Base-by-base conservation (phyloP, 2,329 filamentous ascomycete species). In the Aureobasidium sp. region DNA sequence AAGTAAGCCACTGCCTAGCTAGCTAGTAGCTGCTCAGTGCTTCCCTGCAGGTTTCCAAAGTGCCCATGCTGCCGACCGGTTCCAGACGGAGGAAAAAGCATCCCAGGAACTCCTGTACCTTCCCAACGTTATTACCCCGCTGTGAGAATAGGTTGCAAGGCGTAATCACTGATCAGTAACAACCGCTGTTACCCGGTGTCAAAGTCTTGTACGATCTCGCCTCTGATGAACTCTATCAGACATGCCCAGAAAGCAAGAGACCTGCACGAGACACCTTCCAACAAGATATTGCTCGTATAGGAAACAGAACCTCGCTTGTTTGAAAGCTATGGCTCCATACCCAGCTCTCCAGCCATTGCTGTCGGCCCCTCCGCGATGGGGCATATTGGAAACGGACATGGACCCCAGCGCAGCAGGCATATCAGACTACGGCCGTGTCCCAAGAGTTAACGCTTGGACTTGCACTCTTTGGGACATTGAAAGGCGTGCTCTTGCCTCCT, bases 31-130 rank as follows among this genome's bases (percentile, higher is more conserved):
- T 47, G 15, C 45, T 48, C 27, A 30, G 15, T 15, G 45, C 34
- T 48, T 58, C 34, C 42, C 54, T 58, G 54, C 54, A 58, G 54
- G 21, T 30, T 48, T 58, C 42, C 42, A 58, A 16, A 58, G 41
- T 58, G 54, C 36, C n/a, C n/a, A 27, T 41, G 15, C 25, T 44
- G 53, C 53, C 53, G 53, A 45, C 41, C 21, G 10, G 16, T 57
- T 57, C 53, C 41, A 45, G 53, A 30, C 36, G 53, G 30, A 36
- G 53, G 21, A 36, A 39, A 21, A 57, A 45, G 41, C n/a, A 34
- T 32, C 8, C 41, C 29, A 45, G 41, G 39, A 27, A 39, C 41
- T 45, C 41, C 41, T 30, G 41, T 57, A 34, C 53, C 39, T 45
- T 11, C 41, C 29, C 53, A 57, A 57, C 41, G 29, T 57, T 25